These are phyloP conservation scores for Neofusicoccum laricinum DNA, from an alignment of 2,329 filamentous ascomycete species.

Conservation along the genomic window DNA sequence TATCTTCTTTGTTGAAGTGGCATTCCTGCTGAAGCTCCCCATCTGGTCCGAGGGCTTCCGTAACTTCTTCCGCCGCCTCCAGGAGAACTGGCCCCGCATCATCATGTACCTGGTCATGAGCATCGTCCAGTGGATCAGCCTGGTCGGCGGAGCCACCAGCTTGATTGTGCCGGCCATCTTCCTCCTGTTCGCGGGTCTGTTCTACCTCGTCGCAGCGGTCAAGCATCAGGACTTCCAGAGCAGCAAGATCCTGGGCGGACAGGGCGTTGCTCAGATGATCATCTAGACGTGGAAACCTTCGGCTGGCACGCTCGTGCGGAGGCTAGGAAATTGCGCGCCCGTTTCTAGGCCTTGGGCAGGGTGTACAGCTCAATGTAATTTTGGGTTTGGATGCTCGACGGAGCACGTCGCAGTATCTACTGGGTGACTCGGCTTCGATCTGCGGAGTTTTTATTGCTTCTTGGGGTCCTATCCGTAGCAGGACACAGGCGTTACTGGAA, in stretches of 20 bases:
- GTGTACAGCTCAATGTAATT: neutral
- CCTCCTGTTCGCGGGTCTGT: constrained; percentile 70
- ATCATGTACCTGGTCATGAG: constrained; percentile 81
- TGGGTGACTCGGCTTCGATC: neutral
- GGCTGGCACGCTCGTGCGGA: neutral
- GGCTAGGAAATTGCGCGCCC: neutral
- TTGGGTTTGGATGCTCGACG: constrained; percentile 9
- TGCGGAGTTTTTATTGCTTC: neutral
- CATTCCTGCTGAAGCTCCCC: constrained; percentile 93
- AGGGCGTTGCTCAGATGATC: constrained; percentile 96
- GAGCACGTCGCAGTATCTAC: neutral
- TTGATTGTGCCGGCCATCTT: constrained; percentile 85
- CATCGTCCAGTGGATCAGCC: constrained; percentile 78
- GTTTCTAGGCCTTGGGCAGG: neutral
- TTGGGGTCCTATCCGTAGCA: neutral
- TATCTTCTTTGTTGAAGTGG: constrained; percentile 65
- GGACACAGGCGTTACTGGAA: constrained; percentile 11
- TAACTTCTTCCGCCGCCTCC: constrained; percentile 81
- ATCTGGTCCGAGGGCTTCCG: constrained; percentile 91
- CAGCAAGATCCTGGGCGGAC: constrained; percentile 93
- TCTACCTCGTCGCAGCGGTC: constrained; percentile 76
- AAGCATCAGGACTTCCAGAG: constrained; percentile 84
- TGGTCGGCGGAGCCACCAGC: constrained; percentile 60
- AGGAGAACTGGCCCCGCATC: constrained; percentile 95
- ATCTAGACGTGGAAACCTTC: constrained; percentile 53